Percentiles rank a stretch among this genome's conserved stretches.
phyloP scores from a whole-genome alignment of 805 yeast genomes.

The Saturnispora halmiae region DNA sequence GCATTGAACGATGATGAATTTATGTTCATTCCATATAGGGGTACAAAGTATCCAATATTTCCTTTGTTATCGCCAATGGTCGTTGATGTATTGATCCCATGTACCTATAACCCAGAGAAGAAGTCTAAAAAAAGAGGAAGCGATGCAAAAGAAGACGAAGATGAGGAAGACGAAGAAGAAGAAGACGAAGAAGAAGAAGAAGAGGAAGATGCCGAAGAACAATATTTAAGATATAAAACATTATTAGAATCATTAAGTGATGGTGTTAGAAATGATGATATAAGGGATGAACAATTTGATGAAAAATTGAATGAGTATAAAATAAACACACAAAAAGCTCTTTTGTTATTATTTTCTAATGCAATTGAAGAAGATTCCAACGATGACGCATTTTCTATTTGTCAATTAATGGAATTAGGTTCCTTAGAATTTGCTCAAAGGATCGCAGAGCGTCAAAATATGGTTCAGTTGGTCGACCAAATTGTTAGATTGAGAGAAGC shows the following conservation, averaged over 20 bases:
- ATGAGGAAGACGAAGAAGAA: conserved; percentile 41
- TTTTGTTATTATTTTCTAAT: conserved; percentile 6
- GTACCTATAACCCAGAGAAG: conserved; percentile 25
- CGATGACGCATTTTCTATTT: conserved; percentile 64
- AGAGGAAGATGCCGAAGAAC: conserved; percentile 42
- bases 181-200: conserved; percentile 26
- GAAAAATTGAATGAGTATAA: conserved; percentile 47
- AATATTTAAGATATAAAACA: conserved; percentile 48
- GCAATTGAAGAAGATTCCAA: conserved; percentile 24
- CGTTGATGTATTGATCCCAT: conserved; percentile 60
- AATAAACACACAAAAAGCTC: conserved; percentile 20
- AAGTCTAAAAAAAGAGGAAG: conserved; percentile 17
- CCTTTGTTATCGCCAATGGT: conserved; percentile 84
- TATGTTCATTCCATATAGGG: conserved; percentile 67
- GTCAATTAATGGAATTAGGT: conserved; percentile 21
- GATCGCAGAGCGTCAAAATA: conserved; percentile 67
- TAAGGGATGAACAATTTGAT: conserved; percentile 28
- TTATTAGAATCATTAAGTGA: conserved; percentile 57
- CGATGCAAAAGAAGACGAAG: conserved; percentile 15
- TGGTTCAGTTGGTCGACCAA: conserved; percentile 42
- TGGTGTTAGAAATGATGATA: conserved; percentile 35
- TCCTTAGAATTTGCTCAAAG: conserved; percentile 72
- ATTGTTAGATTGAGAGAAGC: conserved; percentile 47
- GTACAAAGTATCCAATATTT: conserved; percentile 62
- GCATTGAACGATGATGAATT: conserved; percentile 65